These are phyloP conservation scores for Porcisia hertigi DNA, from an alignment of 208 protist species.

Conservation along the genomic window DNA sequence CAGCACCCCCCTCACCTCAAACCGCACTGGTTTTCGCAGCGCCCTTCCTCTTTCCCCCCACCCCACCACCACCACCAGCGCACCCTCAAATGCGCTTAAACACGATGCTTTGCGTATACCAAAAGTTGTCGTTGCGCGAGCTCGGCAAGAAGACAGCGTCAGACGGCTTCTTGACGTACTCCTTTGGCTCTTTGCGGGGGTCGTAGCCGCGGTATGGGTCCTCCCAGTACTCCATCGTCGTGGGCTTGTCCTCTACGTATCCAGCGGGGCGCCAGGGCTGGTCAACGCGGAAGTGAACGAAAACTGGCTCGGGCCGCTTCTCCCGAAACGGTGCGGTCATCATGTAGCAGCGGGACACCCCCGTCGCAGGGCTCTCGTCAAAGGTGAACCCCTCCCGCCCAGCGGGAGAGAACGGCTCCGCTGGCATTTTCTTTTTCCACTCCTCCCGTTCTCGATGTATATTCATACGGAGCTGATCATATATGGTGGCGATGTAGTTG, in stretches of 20 bases:
- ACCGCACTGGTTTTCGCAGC: neutral
- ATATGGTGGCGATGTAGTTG: constrained; percentile 85
- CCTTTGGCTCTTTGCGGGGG: constrained; percentile 76
- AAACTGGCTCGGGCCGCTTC: constrained; percentile 40
- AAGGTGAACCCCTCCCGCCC: constrained; percentile 84
- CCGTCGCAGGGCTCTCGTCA: constrained; percentile 73
- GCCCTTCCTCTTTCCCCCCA: neutral
- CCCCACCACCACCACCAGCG: neutral
- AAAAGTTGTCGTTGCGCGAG: constrained; percentile 69
- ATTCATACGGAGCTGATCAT: constrained; percentile 76
- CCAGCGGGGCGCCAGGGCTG: constrained; percentile 77
- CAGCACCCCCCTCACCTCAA: neutral
- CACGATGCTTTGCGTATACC: constrained; percentile 90
- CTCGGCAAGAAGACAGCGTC: constrained; percentile 67
- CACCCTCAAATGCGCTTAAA: constrained; percentile 73
- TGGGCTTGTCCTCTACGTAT: constrained; percentile 72
- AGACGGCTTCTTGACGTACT: constrained; percentile 65
- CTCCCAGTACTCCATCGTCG: constrained; percentile 84
- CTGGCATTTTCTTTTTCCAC: constrained; percentile 67
- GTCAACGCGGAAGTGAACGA: constrained; percentile 64
- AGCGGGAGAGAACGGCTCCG: constrained; percentile 60
- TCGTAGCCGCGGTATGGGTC: constrained; percentile 86
- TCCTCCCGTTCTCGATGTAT: constrained; percentile 46
- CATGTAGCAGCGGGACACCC: constrained; percentile 75
- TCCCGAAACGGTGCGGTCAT: constrained; percentile 77